Evolutionary conservation across 352 stramenopile species (phyloP), one percentile per base, ranked within the genome.

Genomic region (Phytophthora pluvialis): DNA sequence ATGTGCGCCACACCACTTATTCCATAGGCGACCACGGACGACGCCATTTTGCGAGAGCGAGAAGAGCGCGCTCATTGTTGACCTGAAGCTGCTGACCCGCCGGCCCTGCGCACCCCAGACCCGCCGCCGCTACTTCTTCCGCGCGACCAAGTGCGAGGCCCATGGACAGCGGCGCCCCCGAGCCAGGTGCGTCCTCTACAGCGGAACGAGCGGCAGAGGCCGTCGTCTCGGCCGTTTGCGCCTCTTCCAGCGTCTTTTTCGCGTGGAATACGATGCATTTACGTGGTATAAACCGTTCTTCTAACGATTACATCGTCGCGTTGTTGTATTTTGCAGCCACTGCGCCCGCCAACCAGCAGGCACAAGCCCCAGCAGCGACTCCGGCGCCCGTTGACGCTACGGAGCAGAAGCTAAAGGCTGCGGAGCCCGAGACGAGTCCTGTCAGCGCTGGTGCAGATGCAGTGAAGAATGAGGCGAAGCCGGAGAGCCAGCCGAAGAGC

Each of bases 11-110:
- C 46, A 56, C 18, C 61, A 56, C 54, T 72, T 42, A 58, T 29
- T 63, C 38, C 31, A 52, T 3, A 58, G 36, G 18, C 42, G 25
- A 67, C 51, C 32, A 48, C 47, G 25, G 39, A 57, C 35, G 35
- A 28, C 52, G 57, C 63, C 67, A 75, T 72, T 75, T 75, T 57
- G 32, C 12, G 12, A 13, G 16, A 52, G 38, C 5, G 59, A 58
- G 48, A 60, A 55, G 50, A 52, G 60, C 36, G 60, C 46, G 25
- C 45, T 12, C 12, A 7, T 36, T 32, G 12, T 18, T 32, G n/a
- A 18, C 33, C 29, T n/a, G 32, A 53, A 21, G 25, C 36, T 57
- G 28, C 39, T 25, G 25, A 52, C 16, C 13, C 36, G 39, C 16
- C 42, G 29, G 31, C n/a, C 15, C 31, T 16, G 13, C 15, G 18